phyloP scores from a whole-genome alignment of 257 asterid genomes.

The Anisodus tanguticus region DNA sequence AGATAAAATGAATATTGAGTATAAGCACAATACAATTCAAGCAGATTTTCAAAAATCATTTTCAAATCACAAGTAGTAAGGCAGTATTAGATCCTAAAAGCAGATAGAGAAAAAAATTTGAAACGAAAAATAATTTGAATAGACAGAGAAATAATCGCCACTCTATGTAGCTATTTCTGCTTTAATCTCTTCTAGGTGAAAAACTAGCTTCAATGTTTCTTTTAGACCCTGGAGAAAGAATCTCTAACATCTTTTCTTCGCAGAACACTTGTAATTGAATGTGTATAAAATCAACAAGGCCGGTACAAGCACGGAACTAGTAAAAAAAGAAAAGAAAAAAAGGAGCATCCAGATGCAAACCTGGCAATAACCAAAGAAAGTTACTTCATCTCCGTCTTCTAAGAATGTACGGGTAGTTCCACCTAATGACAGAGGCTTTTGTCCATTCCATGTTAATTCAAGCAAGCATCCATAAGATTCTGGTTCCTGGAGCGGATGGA shows the following conservation, averaged over 20 bases:
- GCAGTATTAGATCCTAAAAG: too few relatives aligned
- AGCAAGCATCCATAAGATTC: constrained; percentile 91
- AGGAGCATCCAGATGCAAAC: constrained; percentile 39
- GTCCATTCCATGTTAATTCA: constrained; percentile 94
- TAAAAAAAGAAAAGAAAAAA: not conserved
- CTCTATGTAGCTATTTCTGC: not conserved
- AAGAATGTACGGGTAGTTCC: constrained; percentile 72
- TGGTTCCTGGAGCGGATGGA: constrained; percentile 58
- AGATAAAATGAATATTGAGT: not conserved
- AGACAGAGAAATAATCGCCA: not conserved
- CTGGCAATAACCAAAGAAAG: constrained; percentile 90
- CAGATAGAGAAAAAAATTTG: too few relatives aligned
- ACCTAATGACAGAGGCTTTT: constrained; percentile 64
- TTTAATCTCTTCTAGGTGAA: not conserved
- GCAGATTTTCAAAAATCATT: not conserved
- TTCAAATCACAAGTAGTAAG: not conserved
- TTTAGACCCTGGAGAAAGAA: not conserved
- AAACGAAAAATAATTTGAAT: not conserved
- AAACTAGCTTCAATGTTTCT: not conserved
- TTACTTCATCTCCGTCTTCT: constrained; percentile 93
- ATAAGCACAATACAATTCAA: not conserved
- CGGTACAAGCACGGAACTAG: not conserved
- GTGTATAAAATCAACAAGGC: not conserved
- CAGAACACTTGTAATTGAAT: not conserved
- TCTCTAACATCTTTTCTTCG: not conserved